A percentile compares a stretch with the other conserved stretches of the same genome.
These are phyloP conservation scores for Marchantia paleacea DNA, from an alignment of 225 moss, liverwort and hornwort species.

Conservation along the genomic window DNA sequence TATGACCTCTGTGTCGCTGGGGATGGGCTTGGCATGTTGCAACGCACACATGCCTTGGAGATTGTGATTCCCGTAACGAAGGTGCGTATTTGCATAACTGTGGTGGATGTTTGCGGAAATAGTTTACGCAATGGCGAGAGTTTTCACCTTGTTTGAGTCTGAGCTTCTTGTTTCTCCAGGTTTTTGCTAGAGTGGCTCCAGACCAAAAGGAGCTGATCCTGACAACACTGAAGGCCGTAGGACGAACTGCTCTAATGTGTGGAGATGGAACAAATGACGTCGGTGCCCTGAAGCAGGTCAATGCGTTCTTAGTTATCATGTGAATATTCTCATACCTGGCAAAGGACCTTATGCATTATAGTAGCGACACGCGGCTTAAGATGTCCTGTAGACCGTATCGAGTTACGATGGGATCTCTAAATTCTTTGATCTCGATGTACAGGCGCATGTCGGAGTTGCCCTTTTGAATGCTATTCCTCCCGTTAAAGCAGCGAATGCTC, in stretches of 20 bases:
- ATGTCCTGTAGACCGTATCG: neutral
- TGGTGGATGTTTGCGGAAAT: neutral
- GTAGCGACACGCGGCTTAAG: neutral
- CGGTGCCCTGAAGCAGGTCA: slow-evolving; percentile 94
- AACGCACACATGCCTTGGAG: slow-evolving; percentile 66
- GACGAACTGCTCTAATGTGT: slow-evolving; percentile 93
- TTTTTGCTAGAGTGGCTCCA: slow-evolving; percentile 97
- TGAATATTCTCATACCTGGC: neutral
- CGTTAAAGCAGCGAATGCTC: slow-evolving; percentile 16
- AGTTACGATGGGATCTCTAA: neutral
- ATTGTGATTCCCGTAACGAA: slow-evolving; percentile 75
- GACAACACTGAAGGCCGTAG: slow-evolving; percentile 81
- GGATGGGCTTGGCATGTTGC: slow-evolving; percentile 89
- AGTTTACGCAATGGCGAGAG: neutral
- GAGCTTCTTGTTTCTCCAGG: slow-evolving; percentile 38
- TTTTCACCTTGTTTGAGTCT: neutral
- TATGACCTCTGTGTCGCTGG: slow-evolving; percentile 90
- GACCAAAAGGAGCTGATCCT: slow-evolving; percentile 93
- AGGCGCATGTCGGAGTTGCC: slow-evolving; percentile 97
- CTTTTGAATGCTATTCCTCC: slow-evolving; percentile 90
- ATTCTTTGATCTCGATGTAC: neutral
- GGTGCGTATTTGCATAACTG: slow-evolving; percentile 37
- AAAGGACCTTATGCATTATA: no score
- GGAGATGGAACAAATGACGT: slow-evolving; percentile 99
- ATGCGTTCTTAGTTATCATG: neutral